Evolutionary conservation across 495 filamentous ascomycete species (phyloP).

Genomic region (Podospora pseudocomata): DNA sequence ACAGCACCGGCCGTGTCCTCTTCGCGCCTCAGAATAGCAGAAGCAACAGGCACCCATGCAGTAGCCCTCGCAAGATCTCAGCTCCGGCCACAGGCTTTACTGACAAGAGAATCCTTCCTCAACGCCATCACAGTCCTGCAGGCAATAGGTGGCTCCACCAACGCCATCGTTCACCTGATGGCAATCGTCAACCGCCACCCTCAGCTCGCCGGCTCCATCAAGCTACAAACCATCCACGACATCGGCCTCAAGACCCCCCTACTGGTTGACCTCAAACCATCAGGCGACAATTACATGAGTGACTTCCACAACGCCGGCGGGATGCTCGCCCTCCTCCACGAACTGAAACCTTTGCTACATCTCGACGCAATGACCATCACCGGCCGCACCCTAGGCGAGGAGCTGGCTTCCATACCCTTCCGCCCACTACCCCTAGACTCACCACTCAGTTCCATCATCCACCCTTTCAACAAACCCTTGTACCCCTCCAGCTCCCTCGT

Average conservation of each 20-base stretch:
- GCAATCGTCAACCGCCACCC: constrained; percentile 62
- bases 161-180: constrained; percentile 64
- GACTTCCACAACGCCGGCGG: constrained; percentile 68
- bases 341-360: constrained; percentile 54
- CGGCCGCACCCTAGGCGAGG: constrained; percentile 55
- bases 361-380: constrained; percentile 56
- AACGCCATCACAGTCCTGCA: constrained; percentile 68
- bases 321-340: constrained; percentile 56
- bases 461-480: constrained; percentile 50
- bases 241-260: constrained; percentile 58
- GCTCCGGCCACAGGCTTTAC: constrained; percentile 49
- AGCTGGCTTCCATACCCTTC: constrained; percentile 47
- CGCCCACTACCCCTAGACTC: constrained; percentile 35
- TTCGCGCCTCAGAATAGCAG: constrained; percentile 58
- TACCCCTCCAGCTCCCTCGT: constrained; percentile 54
- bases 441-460: constrained; percentile 39
- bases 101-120: constrained; percentile 59
- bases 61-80: constrained; percentile 32
- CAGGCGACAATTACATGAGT: constrained; percentile 66
- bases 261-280: constrained; percentile 64
- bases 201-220: constrained; percentile 50
- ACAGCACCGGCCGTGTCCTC: constrained; percentile 64
- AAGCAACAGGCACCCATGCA: constrained; percentile 58
- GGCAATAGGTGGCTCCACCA: constrained; percentile 66
- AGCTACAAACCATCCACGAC: constrained; percentile 55